phyloP scores from a whole-genome alignment of 1,284 basidiomycete species.

The Cryptococcus sp. region DNA sequence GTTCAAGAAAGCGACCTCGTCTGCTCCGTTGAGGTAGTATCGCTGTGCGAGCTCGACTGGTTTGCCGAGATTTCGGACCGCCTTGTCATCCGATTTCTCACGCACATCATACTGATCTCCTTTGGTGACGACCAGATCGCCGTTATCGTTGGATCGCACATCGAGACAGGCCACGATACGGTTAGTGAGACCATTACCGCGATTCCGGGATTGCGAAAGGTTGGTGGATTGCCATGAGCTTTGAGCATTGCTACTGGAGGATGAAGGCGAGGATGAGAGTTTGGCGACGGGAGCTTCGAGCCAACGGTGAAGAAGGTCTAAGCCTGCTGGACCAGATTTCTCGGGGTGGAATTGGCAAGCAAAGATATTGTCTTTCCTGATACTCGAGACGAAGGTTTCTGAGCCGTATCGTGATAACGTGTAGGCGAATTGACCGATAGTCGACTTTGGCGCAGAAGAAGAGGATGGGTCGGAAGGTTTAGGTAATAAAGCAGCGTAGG shows the following conservation, averaged over 20 bases:
- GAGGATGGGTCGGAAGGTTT: constrained; percentile 56
- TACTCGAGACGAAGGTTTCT: constrained; percentile 86
- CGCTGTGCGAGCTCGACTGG: constrained; percentile 86
- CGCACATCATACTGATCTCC: constrained; percentile 99
- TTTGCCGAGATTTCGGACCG: constrained; percentile 96
- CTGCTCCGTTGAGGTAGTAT: constrained; percentile 88
- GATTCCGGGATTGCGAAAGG: constrained; percentile 18
- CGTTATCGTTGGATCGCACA: constrained; percentile 92
- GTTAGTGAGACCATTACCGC: constrained; percentile 73
- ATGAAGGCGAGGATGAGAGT: constrained; percentile 29
- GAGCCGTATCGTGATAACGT: constrained; percentile 89
- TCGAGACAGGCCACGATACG: constrained; percentile 98
- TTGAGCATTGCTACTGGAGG: constrained; percentile 4
- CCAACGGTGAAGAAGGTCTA: constrained; percentile 81
- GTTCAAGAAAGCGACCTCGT: constrained; percentile 96
- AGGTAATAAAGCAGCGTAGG: constrained; percentile 67
- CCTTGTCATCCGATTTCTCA: constrained; percentile 71
- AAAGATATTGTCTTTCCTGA: constrained; percentile 84
- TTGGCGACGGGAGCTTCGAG: constrained; percentile 59
- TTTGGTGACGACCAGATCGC: constrained; percentile 98
- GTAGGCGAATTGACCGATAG: constrained; percentile 67
- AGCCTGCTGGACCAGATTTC: constrained; percentile 91
- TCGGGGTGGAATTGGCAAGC: constrained; percentile 98
- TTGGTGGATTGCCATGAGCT: constrained; percentile 24
- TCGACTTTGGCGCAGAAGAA: background rate